Evolutionary conservation across 2,329 filamentous ascomycete species (phyloP).

Genomic region (Fusarium verticillioides): DNA sequence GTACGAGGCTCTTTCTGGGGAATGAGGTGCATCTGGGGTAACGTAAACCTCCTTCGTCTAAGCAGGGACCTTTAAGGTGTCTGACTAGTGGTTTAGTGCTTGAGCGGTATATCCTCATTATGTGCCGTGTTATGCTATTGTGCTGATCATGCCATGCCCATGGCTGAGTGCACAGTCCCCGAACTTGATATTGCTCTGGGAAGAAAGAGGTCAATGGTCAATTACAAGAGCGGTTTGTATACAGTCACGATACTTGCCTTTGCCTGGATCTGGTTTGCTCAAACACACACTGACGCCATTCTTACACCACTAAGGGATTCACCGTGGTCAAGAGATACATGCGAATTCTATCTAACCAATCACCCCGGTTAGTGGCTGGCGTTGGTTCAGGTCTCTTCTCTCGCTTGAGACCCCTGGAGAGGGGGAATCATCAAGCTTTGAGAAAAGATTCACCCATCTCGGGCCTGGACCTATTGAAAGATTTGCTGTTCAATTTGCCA

Average conservation of each 20-base stretch:
- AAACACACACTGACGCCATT: constrained; percentile 28
- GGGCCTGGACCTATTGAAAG: constrained; percentile 1
- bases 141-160: background rate
- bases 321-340: background rate
- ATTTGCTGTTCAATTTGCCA: background rate
- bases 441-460: background rate
- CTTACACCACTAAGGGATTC: constrained; percentile 27
- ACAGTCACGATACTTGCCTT: background rate
- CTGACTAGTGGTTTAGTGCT: constrained; percentile 19
- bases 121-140: background rate
- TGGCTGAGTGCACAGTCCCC: background rate
- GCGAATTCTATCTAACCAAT: background rate
- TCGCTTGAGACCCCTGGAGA: constrained; percentile 8
- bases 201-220: background rate
- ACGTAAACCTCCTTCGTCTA: constrained; percentile 12
- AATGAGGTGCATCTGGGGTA: constrained; percentile 40
- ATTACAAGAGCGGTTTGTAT: constrained; percentile 3
- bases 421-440: background rate
- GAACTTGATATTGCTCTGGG: background rate
- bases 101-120: background rate
- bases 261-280: constrained; percentile 1
- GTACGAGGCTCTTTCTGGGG: constrained; percentile 30
- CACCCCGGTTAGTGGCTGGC: background rate
- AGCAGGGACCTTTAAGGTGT: constrained; percentile 16
- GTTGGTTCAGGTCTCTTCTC: background rate